Conservation (phyloP, 2,329 filamentous ascomycete species). For the Colletotrichum orbiculare region DNA sequence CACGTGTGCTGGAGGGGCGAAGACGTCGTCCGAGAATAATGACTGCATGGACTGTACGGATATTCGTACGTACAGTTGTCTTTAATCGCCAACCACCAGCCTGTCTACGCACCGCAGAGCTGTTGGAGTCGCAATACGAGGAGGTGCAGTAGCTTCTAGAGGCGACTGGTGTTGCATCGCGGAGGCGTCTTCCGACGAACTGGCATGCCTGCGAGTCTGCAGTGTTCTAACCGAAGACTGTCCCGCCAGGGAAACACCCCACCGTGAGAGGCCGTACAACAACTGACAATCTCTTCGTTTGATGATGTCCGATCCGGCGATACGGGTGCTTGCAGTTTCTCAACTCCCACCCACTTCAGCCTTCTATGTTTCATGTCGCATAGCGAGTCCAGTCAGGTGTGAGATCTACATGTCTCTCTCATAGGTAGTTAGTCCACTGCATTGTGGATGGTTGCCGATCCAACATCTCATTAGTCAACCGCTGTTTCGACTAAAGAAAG, state of each 20-base stretch:
- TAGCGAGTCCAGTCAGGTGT: too few relatives aligned
- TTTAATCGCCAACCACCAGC: slow-evolving; percentile 3
- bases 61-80: too few relatives aligned
- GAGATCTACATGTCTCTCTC: background rate
- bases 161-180: slow-evolving; percentile 31
- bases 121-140: slow-evolving; percentile 29
- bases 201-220: slow-evolving; percentile 11
- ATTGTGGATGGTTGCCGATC: background rate
- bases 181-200: slow-evolving; percentile 8
- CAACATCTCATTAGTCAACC: slow-evolving; percentile 2
- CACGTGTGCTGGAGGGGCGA: background rate
- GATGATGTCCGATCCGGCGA: too few relatives aligned
- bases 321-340: too few relatives aligned
- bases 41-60: too few relatives aligned
- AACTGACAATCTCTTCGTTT: too few relatives aligned
- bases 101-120: too few relatives aligned
- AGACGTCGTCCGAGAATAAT: slow-evolving; percentile 14
- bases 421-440: background rate
- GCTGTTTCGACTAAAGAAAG: slow-evolving; percentile 1
- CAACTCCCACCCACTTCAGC: too few relatives aligned
- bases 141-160: slow-evolving; percentile 14
- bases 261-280: too few relatives aligned
- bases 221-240: background rate
- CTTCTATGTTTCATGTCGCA: too few relatives aligned
- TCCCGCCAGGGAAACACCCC: too few relatives aligned